Conservation (phyloP, 208 protist species). For the Leishmania turanica region DNA sequence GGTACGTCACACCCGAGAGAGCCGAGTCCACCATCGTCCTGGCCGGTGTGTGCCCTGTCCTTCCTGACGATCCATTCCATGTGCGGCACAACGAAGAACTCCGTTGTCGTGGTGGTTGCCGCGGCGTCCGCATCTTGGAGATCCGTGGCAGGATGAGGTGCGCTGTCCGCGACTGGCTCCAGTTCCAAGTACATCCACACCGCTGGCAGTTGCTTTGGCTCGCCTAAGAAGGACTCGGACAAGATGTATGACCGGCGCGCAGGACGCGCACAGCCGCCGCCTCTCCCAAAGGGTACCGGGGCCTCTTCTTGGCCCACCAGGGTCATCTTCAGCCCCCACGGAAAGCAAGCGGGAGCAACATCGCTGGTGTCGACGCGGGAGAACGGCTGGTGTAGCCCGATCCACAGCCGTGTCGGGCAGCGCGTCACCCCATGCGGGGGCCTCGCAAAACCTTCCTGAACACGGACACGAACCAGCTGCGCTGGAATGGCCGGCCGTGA, state of each 20-base stretch:
- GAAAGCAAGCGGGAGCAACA: not conserved
- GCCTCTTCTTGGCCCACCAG: constrained; percentile 42
- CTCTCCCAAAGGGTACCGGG: not conserved
- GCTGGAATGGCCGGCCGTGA: constrained; percentile 28
- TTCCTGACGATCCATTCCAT: constrained; percentile 28
- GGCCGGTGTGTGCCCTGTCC: not conserved
- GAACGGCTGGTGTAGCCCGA: constrained; percentile 62
- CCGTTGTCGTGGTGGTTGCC: not conserved
- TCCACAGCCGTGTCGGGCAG: constrained; percentile 53
- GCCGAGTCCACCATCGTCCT: not conserved
- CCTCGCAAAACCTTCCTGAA: constrained; percentile 5
- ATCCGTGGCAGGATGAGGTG: not conserved
- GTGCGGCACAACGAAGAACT: constrained; percentile 61
- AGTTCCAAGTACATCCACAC: constrained; percentile 83
- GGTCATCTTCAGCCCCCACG: constrained; percentile 46
- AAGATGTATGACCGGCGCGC: constrained; percentile 40
- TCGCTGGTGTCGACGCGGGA: not conserved
- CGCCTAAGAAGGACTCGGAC: constrained; percentile 61
- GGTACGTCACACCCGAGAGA: not conserved
- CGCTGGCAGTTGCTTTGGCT: constrained; percentile 38
- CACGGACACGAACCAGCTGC: constrained; percentile 42
- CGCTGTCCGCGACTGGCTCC: constrained; percentile 15
- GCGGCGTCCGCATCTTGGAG: not conserved
- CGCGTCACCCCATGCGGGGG: not conserved
- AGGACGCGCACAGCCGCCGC: constrained; percentile 2